Conservation (phyloP, 768 basidiomycete species). For the Agrocybe praecox region DNA sequence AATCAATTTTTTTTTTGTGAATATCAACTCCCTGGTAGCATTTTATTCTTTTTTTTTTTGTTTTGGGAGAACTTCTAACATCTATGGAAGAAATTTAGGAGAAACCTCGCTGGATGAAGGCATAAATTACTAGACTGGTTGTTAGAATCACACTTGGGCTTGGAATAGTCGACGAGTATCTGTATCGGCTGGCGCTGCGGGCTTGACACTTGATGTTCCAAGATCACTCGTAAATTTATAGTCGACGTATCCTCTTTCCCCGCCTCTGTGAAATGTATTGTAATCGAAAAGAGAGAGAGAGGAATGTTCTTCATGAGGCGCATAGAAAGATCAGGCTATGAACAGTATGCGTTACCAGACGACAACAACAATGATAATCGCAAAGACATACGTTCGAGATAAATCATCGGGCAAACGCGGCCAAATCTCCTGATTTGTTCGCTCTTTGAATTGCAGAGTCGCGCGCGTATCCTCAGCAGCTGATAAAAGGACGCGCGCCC, state of each 20-base stretch:
- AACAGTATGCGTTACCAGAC: background rate
- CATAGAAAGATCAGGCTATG: slow-evolving; percentile 44
- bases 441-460: slow-evolving; percentile 38
- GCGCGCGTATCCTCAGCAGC: slow-evolving; percentile 43
- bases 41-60: too few species aligned
- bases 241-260: slow-evolving; percentile 30
- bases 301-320: slow-evolving; percentile 36
- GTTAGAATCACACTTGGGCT: too few species aligned
- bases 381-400: slow-evolving; percentile 33
- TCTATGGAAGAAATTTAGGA: too few species aligned
- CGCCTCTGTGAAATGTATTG: slow-evolving; percentile 38
- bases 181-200: too few species aligned
- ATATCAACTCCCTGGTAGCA: too few species aligned
- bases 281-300: slow-evolving; percentile 32
- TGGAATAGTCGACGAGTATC: too few species aligned
- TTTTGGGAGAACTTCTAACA: too few species aligned
- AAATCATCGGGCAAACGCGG: slow-evolving; percentile 32
- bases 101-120: too few species aligned
- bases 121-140: too few species aligned
- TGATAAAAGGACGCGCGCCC: slow-evolving; percentile 41
- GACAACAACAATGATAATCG: background rate
- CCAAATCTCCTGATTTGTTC: slow-evolving; percentile 33
- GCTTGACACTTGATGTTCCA: background rate
- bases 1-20: too few species aligned
- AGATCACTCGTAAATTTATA: slow-evolving; percentile 25